phyloP scores from a whole-genome alignment of 1,284 basidiomycete genomes.

The Ceratobasidium sp. region DNA sequence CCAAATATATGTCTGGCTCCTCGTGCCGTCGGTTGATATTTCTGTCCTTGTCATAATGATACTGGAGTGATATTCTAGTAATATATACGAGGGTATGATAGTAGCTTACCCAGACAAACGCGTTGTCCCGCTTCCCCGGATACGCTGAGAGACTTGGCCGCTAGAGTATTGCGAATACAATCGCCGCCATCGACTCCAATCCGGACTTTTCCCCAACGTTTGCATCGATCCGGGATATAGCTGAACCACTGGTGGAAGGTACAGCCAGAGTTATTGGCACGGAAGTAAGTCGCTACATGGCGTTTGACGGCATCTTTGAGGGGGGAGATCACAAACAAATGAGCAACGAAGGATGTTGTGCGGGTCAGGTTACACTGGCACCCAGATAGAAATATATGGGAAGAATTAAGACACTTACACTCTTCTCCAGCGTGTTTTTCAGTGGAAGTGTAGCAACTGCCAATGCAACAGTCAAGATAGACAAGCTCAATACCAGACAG shows the following conservation, averaged over 20 bases:
- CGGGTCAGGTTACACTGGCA: conserved; percentile 10
- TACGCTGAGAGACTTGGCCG: conserved; percentile 14
- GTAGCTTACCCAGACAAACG: conserved; percentile 35
- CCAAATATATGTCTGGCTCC: conserved; percentile 34
- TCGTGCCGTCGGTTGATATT: conserved; percentile 47
- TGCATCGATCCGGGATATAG: neutral
- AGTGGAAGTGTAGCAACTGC: conserved; percentile 48
- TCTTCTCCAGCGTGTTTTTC: conserved; percentile 17
- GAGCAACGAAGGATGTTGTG: conserved; percentile 12
- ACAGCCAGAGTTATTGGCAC: neutral
- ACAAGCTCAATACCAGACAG: conserved; percentile 44
- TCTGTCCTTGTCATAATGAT: conserved; percentile 54
- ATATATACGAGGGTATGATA: conserved; percentile 26
- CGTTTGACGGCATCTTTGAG: neutral
- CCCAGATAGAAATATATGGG: neutral
- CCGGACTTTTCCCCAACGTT: conserved; percentile 36
- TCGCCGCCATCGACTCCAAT: conserved; percentile 5
- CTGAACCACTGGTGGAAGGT: conserved; percentile 21
- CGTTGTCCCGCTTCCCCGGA: conserved; percentile 7
- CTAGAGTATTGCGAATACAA: conserved; percentile 1
- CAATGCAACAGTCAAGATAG: conserved; percentile 47
- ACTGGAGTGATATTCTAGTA: conserved; percentile 50
- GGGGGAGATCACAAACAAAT: neutral
- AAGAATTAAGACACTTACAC: too few relatives aligned
- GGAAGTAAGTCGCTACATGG: conserved; percentile 7